Conservation (phyloP, 2,329 filamentous ascomycete species). For the Ciborinia camelliae region DNA sequence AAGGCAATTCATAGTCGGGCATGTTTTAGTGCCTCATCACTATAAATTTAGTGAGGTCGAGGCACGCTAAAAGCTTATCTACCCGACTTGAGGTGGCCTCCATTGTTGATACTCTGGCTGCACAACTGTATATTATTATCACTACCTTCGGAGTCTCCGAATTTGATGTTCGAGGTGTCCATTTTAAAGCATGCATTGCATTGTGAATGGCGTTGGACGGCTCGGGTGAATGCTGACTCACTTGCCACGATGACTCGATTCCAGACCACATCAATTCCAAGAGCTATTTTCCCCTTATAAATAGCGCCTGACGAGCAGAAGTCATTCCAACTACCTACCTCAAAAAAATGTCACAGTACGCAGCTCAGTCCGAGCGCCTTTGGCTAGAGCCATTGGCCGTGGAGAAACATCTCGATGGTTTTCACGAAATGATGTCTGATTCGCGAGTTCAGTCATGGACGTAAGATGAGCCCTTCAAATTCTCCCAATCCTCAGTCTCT, state of each 20-base stretch:
- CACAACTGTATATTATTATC: not conserved
- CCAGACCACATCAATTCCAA: not conserved
- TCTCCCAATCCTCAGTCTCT: not conserved
- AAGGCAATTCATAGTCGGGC: not conserved
- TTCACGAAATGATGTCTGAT: constrained; percentile 22
- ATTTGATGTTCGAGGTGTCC: not conserved
- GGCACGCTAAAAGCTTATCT: not conserved
- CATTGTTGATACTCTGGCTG: not conserved
- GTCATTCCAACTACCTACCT: not conserved
- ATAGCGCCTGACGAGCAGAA: not conserved
- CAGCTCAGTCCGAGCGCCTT: constrained; percentile 27
- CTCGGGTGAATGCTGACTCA: not conserved
- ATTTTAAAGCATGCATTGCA: not conserved
- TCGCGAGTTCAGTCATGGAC: constrained; percentile 20
- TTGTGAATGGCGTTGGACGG: not conserved
- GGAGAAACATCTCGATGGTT: constrained; percentile 27
- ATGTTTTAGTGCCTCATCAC: not conserved
- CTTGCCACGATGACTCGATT: not conserved
- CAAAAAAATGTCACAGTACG: constrained; percentile 19
- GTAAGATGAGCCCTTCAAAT: constrained; percentile 14
- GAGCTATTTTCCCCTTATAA: not conserved
- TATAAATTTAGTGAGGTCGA: not conserved
- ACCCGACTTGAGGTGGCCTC: not conserved
- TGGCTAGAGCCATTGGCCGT: constrained; percentile 25
- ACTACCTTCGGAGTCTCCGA: not conserved